Conservation (phyloP, 2,329 filamentous ascomycete genomes). For the Penicillium corylophilum region DNA sequence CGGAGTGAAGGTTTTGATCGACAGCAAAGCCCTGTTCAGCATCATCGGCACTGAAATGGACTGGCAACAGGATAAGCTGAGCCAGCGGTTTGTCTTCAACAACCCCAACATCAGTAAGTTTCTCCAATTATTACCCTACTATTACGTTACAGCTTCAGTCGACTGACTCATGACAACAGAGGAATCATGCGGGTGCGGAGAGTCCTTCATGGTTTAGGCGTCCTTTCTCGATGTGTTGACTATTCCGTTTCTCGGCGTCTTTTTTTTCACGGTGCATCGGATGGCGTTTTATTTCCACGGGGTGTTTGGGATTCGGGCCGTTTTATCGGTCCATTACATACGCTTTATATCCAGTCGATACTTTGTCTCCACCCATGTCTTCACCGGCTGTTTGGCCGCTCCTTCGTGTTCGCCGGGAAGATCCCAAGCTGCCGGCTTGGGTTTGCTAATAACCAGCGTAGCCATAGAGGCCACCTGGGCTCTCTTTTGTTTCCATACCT, state of each 20-base stretch:
- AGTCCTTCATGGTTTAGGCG: slow-evolving; percentile 80
- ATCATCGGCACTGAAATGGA: slow-evolving; percentile 99
- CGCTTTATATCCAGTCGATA: slow-evolving; percentile 26
- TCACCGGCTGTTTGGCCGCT: neutral
- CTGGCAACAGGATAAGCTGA: slow-evolving; percentile 94
- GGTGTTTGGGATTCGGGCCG: slow-evolving; percentile 6
- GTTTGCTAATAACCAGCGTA: neutral
- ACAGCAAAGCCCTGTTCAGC: slow-evolving; percentile 95
- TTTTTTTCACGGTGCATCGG: slow-evolving; percentile 34
- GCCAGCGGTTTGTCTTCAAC: slow-evolving; percentile 85
- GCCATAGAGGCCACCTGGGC: neutral
- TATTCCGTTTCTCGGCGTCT: slow-evolving; percentile 21
- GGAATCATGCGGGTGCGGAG: slow-evolving; percentile 92
- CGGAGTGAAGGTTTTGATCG: slow-evolving; percentile 90
- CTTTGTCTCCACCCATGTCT: slow-evolving; percentile 5
- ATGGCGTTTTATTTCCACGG: slow-evolving; percentile 35
- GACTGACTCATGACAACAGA: slow-evolving; percentile 57
- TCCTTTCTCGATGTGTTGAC: slow-evolving; percentile 12
- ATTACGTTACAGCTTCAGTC: neutral
- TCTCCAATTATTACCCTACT: neutral
- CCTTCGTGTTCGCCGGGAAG: neutral
- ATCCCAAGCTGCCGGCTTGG: neutral
- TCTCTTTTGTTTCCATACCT: neutral
- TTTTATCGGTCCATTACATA: slow-evolving; percentile 22
- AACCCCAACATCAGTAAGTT: slow-evolving; percentile 97